phyloP scores from a whole-genome alignment of 257 asterid genomes.

The Eustoma russellianum region DNA sequence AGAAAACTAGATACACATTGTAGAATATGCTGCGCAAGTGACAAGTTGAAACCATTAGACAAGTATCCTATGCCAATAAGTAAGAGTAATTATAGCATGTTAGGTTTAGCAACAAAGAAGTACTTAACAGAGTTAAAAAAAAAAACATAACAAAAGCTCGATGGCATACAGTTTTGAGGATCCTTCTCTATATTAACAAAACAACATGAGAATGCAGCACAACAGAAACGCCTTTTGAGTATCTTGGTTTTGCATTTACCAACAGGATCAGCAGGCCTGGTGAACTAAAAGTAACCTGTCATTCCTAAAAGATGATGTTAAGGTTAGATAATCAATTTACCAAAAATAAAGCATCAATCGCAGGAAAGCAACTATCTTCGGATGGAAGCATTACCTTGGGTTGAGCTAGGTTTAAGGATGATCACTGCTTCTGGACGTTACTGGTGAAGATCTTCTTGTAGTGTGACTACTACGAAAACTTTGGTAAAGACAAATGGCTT shows the following conservation, averaged over 20 bases:
- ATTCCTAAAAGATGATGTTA: not conserved
- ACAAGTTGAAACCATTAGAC: too few relatives aligned
- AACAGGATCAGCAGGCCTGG: not conserved
- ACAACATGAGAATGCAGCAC: slow-evolving; percentile 5
- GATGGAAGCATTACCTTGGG: too few relatives aligned
- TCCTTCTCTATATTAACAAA: not conserved
- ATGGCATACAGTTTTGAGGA: not conserved
- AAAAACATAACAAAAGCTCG: too few relatives aligned
- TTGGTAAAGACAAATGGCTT: slow-evolving; percentile 23
- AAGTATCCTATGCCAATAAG: too few relatives aligned
- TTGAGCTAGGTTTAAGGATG: not conserved
- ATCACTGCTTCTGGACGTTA: slow-evolving; percentile 29
- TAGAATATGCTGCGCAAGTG: too few relatives aligned
- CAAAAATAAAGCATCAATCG: not conserved
- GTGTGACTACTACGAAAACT: slow-evolving; percentile 25
- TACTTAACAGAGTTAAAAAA: too few relatives aligned
- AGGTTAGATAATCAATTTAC: slow-evolving; percentile 3
- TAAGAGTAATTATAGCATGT: too few relatives aligned
- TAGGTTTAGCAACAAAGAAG: too few relatives aligned
- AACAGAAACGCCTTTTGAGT: not conserved
- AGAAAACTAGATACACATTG: too few relatives aligned
- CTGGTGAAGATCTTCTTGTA: slow-evolving; percentile 40
- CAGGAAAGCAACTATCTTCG: not conserved
- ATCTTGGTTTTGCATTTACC: slow-evolving; percentile 1
- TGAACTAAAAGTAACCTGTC: slow-evolving; percentile 2